Conservation (phyloP, 2,329 filamentous ascomycete species). For the Cercospora beticola region DNA sequence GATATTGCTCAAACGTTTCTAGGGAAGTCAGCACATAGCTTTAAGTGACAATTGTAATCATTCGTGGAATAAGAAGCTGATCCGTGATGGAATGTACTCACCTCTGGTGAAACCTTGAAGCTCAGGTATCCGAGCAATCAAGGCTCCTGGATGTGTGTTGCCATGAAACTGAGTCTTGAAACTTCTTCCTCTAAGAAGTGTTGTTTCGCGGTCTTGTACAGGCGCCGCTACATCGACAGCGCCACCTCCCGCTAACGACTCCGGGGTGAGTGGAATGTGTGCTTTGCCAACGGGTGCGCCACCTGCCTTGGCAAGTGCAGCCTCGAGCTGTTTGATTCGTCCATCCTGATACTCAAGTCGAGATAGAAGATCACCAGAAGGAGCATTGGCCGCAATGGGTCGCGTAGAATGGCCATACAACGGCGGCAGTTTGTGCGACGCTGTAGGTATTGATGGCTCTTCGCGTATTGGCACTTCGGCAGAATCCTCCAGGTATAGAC, state of each 20-base stretch:
- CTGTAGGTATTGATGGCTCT: conserved; percentile 19
- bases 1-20: conserved; percentile 39
- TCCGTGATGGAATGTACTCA: neutral
- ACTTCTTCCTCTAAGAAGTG: conserved; percentile 45
- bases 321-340: conserved; percentile 35
- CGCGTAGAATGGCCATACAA: conserved; percentile 36
- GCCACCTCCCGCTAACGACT: conserved; percentile 23
- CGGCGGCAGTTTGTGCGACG: conserved; percentile 16
- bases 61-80: neutral
- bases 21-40: neutral
- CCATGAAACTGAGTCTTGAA: conserved; percentile 50
- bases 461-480: conserved; percentile 31
- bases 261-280: conserved; percentile 32
- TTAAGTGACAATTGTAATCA: neutral
- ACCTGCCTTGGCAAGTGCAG: conserved; percentile 24
- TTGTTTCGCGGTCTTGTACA: conserved; percentile 38
- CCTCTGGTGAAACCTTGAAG: conserved; percentile 31
- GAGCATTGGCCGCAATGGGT: conserved; percentile 19
- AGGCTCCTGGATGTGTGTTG: conserved; percentile 41
- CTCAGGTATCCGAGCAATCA: conserved; percentile 34
- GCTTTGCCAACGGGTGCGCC: conserved; percentile 17
- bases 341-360: conserved; percentile 31
- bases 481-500: conserved; percentile 41
- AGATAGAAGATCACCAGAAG: conserved; percentile 28
- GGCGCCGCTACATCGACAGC: conserved; percentile 20